A percentile compares a stretch with the other conserved stretches of the same genome.
These are phyloP conservation scores for Tulasnella sp. DNA, from an alignment of 768 basidiomycete genomes.

Conservation along the genomic window DNA sequence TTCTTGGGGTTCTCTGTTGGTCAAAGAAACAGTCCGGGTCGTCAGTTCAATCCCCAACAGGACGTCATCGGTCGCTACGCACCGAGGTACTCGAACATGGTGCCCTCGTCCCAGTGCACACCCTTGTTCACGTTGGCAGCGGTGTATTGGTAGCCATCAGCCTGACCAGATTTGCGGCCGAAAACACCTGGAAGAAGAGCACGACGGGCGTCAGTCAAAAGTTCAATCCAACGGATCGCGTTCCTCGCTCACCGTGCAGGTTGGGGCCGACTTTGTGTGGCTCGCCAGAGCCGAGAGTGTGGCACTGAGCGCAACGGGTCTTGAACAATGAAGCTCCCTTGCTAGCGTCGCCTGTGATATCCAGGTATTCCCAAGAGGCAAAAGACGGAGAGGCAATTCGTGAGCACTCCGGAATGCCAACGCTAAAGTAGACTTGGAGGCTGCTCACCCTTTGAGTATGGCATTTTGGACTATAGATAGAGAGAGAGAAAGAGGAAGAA, in stretches of 20 bases:
- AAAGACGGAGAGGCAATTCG: not conserved
- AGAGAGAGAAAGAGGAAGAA: not conserved
- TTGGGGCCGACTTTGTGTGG: slow-evolving; percentile 90
- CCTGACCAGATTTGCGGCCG: slow-evolving; percentile 79
- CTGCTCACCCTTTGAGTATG: not conserved
- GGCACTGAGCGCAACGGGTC: slow-evolving; percentile 91
- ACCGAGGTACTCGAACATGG: slow-evolving; percentile 83
- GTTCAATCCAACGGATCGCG: not conserved
- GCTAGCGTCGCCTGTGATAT: slow-evolving; percentile 57
- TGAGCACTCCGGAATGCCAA: not conserved
- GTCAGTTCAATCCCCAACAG: not conserved
- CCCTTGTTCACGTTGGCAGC: slow-evolving; percentile 95
- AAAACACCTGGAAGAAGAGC: slow-evolving; percentile 41
- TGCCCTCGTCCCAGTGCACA: slow-evolving; percentile 64
- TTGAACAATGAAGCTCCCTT: slow-evolving; percentile 97
- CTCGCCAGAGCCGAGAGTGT: slow-evolving; percentile 68
- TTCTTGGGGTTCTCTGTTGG: slow-evolving; percentile 84
- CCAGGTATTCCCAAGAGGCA: not conserved
- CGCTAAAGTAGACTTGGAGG: no score
- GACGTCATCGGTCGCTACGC: not conserved
- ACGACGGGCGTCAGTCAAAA: slow-evolving; percentile 4
- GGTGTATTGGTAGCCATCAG: slow-evolving; percentile 80
- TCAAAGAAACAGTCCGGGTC: not conserved
- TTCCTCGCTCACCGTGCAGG: slow-evolving; percentile 65
- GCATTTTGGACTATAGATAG: slow-evolving; percentile 1